phyloP scores from a whole-genome alignment of 106 monocot species.

The Apostasia shenzhenica region DNA sequence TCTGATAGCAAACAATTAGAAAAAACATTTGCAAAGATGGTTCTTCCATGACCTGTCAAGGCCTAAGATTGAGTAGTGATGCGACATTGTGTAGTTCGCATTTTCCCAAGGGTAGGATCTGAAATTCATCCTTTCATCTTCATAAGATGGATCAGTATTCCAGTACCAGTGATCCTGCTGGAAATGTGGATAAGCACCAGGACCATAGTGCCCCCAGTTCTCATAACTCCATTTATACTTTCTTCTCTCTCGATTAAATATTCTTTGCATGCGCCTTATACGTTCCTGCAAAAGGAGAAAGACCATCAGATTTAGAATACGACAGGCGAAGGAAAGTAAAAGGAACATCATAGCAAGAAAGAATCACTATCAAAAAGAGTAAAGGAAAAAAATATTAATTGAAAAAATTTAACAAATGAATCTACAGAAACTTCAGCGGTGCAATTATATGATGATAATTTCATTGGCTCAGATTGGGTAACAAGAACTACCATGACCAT shows the following conservation, averaged over 20 bases:
- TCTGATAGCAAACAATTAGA: too few relatives aligned
- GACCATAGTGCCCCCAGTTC: constrained; percentile 64
- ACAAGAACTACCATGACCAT: too few relatives aligned
- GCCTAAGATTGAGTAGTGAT: constrained; percentile 79
- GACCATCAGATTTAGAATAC: not conserved
- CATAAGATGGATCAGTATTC: constrained; percentile 56
- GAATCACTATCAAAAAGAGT: too few relatives aligned
- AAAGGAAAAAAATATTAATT: too few relatives aligned
- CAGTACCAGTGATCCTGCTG: constrained; percentile 93
- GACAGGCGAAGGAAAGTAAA: not conserved
- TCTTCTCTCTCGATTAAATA: constrained; percentile 80
- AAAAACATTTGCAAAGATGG: too few relatives aligned
- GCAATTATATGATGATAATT: too few relatives aligned
- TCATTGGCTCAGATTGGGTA: too few relatives aligned
- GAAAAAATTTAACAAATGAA: too few relatives aligned
- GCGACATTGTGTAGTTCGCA: constrained; percentile 56
- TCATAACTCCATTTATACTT: constrained; percentile 71
- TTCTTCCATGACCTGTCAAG: constrained; percentile 64
- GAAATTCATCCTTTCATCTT: constrained; percentile 41
- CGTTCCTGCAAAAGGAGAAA: constrained; percentile 45
- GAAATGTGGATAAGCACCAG: constrained; percentile 58
- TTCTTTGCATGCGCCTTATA: constrained; percentile 86
- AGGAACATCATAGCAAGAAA: too few relatives aligned
- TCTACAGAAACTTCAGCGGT: too few relatives aligned
- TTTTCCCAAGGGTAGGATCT: constrained; percentile 27